phyloP scores from a whole-genome alignment of 164 flowering plant genomes.

The Nelumbo lutea region DNA sequence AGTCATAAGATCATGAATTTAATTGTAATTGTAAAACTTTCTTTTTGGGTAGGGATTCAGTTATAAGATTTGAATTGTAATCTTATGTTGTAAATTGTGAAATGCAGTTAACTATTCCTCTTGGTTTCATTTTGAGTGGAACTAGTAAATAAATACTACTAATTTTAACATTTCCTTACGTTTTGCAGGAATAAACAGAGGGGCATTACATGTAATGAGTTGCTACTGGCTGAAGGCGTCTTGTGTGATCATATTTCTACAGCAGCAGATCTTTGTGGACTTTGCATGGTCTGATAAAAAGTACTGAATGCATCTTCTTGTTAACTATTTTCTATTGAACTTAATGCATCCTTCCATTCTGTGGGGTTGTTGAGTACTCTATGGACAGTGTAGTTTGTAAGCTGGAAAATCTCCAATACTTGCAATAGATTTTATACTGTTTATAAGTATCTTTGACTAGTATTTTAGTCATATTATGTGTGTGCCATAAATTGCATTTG shows the following conservation, averaged over 20 bases:
- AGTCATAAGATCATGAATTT: too few relatives aligned
- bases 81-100: too few relatives aligned
- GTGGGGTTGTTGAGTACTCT: not conserved
- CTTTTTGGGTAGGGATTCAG: too few relatives aligned
- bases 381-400: conserved; percentile 6
- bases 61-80: too few relatives aligned
- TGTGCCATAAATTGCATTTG: too few relatives aligned
- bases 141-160: not conserved
- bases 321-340: conserved; percentile 15
- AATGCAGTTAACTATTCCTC: not conserved
- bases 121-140: not conserved
- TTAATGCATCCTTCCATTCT: conserved; percentile 12
- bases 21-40: too few relatives aligned
- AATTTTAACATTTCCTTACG: not conserved
- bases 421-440: conserved; percentile 1
- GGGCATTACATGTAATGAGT: not conserved
- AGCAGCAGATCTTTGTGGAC: conserved; percentile 3
- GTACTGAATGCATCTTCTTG: conserved; percentile 19
- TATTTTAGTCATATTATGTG: too few relatives aligned
- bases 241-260: conserved; percentile 11
- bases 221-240: not conserved
- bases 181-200: conserved; percentile 36
- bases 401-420: not conserved
- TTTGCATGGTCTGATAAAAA: conserved; percentile 19
- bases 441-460: not conserved